Evolutionary conservation across 164 flowering plant species (phyloP), one percentile per base, ranked within the genome.

Genomic region (Pachysandra terminalis): DNA sequence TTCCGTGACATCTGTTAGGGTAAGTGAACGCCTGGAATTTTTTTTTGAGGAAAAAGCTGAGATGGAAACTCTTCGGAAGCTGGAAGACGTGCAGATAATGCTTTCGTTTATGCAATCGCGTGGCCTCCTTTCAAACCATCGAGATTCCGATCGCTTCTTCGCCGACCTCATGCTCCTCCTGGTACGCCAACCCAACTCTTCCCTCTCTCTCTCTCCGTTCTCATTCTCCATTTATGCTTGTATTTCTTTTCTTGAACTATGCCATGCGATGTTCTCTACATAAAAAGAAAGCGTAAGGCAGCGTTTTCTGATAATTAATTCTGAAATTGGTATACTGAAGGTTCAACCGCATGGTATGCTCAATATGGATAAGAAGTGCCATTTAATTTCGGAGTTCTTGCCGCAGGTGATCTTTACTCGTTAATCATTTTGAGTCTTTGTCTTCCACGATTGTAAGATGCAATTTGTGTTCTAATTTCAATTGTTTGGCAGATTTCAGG

Each of bases 341-440:
- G 73, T 74, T 37, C 84, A 87, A 82, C 85, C 85, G 19, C 78
- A 83, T 64, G 90, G 88, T 10, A 79, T 72, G 25, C 77, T 91
- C 51, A 80, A 78, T 57, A 45, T 84, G 63, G 77, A 70, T 32
- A 60, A 71, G 45, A 92, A 86, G 74, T 77, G 79, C 77, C 51
- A 59, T 65, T 70, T 90, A 70, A 79, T 88, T 56, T 78, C 84
- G 24, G 79, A 82, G 10, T 49, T 58, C 68, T 32, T 90, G 22
- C 75, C 89, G 0, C 85, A 78, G 85, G 97, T 88, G 66, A 65
- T 76, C 12, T 2, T 9, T 41, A 7, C 22, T 57, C n/a, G 17
- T 19, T 45, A n/a, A 28, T 35, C 13, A 3, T 25, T 60, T 59
- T 26, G 12, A 17, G 19, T 68, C 40, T 21, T 17, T 68, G 52